Base-by-base conservation (phyloP, 23 red algal species). In the Cyanidiococcus yangmingshanensis region DNA sequence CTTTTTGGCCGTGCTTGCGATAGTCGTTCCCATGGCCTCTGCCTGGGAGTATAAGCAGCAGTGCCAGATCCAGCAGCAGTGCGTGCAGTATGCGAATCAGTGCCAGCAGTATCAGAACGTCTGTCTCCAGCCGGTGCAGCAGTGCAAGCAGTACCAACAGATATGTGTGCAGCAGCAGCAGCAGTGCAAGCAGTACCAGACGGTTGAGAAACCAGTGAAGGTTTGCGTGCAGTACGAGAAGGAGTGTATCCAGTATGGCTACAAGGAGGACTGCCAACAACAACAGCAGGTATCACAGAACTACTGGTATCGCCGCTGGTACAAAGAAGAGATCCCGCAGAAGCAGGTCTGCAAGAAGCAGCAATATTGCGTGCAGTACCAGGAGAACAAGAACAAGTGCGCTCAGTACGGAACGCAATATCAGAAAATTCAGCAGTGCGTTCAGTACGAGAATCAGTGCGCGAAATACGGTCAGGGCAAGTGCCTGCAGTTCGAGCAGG, bases 321-420 rank as follows among this genome's bases (percentile, higher is more conserved):
- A 71, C 21, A 35, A 71, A 29, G 3, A 71, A 29, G 63, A 32
- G 12, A 29, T 71, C 3, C 63, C 63, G 63, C 16, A 27, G 63
- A 71, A 71, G 63, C 63, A 71, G 63, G n/a, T 32, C 16, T 35
- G 32, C 7, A 12, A 71, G 63, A 32, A 35, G n/a, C 21, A 71
- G 63, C 63, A 71, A 30, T 25, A 32, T 7, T 71, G 63, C 32
- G 32, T 71, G 3, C 63, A 71, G 63, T 71, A 71, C 32, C 63
- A 71, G 63, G n/a, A 71, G 63, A 71, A 71, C 63, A 71, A 71
- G 27, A 71, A 71, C 63, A 71, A 71, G 27, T 71, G 63, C 27
- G 63, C 32, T 2, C 63, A 35, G 7, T 71, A 32, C 32, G 63
- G 32, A 35, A 71, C 21, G 27, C 21, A 32, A 7, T 32, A 35